Percentiles rank a stretch among this genome's conserved stretches.
phyloP scores from a whole-genome alignment of 2,329 filamentous ascomycete species.

The Camillea tinctor region DNA sequence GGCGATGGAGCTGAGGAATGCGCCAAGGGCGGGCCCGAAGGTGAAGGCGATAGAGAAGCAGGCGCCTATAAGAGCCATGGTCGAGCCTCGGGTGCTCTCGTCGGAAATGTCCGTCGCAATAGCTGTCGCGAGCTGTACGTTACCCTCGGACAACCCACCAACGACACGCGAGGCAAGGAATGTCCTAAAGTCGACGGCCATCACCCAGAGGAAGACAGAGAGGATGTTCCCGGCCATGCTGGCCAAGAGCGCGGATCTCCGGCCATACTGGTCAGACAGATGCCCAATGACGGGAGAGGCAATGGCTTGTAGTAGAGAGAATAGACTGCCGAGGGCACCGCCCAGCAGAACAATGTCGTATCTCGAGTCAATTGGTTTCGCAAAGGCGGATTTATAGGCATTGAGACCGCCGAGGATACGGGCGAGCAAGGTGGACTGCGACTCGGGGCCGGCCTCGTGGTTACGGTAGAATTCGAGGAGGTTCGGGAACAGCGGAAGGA shows the following conservation, averaged over 20 bases:
- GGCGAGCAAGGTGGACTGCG: slow-evolving; percentile 62
- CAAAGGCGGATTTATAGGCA: slow-evolving; percentile 90
- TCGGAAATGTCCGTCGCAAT: slow-evolving; percentile 97
- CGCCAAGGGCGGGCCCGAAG: slow-evolving; percentile 89
- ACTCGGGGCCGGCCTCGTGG: slow-evolving; percentile 59
- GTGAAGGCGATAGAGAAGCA: slow-evolving; percentile 98
- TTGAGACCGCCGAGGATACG: slow-evolving; percentile 81
- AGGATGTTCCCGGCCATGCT: slow-evolving; percentile 93
- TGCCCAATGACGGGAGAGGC: slow-evolving; percentile 88
- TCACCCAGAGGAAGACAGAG: slow-evolving; percentile 91
- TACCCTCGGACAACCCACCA: slow-evolving; percentile 91
- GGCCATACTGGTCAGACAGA: slow-evolving; percentile 85
- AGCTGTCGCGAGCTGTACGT: slow-evolving; percentile 92
- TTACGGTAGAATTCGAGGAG: slow-evolving; percentile 95
- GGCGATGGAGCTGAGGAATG: slow-evolving; percentile 75
- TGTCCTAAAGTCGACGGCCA: slow-evolving; percentile 89
- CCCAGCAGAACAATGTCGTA: slow-evolving; percentile 97
- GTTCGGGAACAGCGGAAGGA: slow-evolving; percentile 91
- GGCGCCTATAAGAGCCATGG: slow-evolving; percentile 93
- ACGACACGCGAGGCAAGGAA: slow-evolving; percentile 93
- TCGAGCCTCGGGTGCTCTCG: slow-evolving; percentile 77
- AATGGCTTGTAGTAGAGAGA: slow-evolving; percentile 85
- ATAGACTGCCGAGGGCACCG: slow-evolving; percentile 88
- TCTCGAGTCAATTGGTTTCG: slow-evolving; percentile 87
- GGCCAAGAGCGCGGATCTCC: slow-evolving; percentile 80